These are phyloP conservation scores for Kluyveromyces aestuarii DNA, from an alignment of 805 yeast genomes.

Conservation along the genomic window DNA sequence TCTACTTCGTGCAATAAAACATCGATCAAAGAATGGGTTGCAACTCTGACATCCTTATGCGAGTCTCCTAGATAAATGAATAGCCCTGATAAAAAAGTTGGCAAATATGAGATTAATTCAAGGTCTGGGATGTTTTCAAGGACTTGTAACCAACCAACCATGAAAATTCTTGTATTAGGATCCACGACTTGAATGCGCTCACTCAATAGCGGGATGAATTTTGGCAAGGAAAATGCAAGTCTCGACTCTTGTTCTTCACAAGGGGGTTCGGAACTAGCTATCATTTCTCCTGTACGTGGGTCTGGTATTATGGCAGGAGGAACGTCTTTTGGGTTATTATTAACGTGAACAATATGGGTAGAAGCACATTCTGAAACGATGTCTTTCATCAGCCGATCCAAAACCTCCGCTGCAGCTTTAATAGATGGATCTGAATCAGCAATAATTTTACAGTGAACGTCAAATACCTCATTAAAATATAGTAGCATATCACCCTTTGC, in stretches of 20 bases:
- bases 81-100: constrained; percentile 77
- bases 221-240: constrained; percentile 68
- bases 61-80: constrained; percentile 72
- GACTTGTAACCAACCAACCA: constrained; percentile 91
- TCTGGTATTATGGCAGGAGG: constrained; percentile 40
- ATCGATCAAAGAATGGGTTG: constrained; percentile 71
- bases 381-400: constrained; percentile 85
- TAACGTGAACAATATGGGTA: constrained; percentile 68
- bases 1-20: constrained; percentile 72
- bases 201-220: constrained; percentile 82
- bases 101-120: constrained; percentile 77
- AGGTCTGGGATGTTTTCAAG: constrained; percentile 88
- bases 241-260: constrained; percentile 18
- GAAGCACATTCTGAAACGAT: constrained; percentile 93
- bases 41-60: constrained; percentile 78
- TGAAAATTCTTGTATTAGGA: constrained; percentile 84
- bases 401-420: constrained; percentile 88
- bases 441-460: constrained; percentile 79
- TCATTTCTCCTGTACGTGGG: constrained; percentile 43
- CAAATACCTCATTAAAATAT: constrained; percentile 91
- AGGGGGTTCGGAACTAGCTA: constrained; percentile 51
- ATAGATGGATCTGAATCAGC: constrained; percentile 89
- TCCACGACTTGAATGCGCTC: constrained; percentile 90
- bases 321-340: constrained; percentile 36
- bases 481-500: constrained; percentile 90